Evolutionary conservation across 2,329 filamentous ascomycete genomes (phyloP), one percentile per base, ranked within the genome.

Genomic region (Fusarium devonianum): DNA sequence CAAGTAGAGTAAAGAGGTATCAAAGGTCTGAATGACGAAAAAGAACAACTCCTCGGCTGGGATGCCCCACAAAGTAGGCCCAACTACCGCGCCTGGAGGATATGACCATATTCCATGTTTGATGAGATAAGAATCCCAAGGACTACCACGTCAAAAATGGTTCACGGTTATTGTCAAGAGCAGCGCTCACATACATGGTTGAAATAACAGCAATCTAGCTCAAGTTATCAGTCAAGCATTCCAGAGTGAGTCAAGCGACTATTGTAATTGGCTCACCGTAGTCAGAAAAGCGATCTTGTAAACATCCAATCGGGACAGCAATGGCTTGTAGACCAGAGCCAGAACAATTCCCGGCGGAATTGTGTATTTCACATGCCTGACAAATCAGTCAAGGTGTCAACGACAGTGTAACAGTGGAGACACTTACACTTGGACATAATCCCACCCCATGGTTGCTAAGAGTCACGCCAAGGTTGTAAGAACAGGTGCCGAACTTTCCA

Each of bases 51-150:
- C 88, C 63, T 91, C 88, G 4, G 79, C 68, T 0, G 88, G 88
- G 13, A 91, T 88, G n/a, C 75, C 73, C 61, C 82, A 82, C 12
- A 89, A 66, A 1, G 77, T 85, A 0, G 77, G 77, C 0, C 88
- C 88, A 25, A 87, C 63, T 22, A 90, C 81, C 14, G 82, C 87
- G 63, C 84, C 74, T 9, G 77, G 71, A 2, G 88, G 87, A 63
- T 90, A 92, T 8, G 83, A 85, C 88, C 88, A 91, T 64, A 91
- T 80, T 33, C 77, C 73, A 43, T 76, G 82, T 57, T 78, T 80
- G 60, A 92, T 88, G 29, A 91, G 78, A 68, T 89, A 89, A 7
- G 86, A 88, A 63, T 91, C 88, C 88, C 88, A 92, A 22, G 88
- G 88, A 18, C 56, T 60, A 13, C 13, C 18, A n/a, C n/a, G n/a